Base-by-base conservation (phyloP, 2,329 filamentous ascomycete species). In the Monosporascus sp. region DNA sequence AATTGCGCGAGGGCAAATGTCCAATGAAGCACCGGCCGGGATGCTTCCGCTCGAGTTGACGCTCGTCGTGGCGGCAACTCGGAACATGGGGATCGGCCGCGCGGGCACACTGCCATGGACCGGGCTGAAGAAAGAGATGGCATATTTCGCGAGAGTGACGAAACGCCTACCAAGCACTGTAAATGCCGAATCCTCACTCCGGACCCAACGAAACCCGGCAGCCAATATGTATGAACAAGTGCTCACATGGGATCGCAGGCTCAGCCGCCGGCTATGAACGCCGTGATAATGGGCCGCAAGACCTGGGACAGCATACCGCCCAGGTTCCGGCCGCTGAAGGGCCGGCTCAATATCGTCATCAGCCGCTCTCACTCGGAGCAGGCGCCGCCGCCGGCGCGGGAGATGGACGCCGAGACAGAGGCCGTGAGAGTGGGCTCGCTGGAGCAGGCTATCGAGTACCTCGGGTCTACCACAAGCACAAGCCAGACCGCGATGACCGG, bases 271-370 rank as follows among this genome's bases (percentile, higher is more conserved):
- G 61, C 73, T 43, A 54, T 74, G 60, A 93, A 92, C 70, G 88
- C 89, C 18, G 89, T 97, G 50, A 87, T 99, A 62, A 99, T 99
- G 94, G 94, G 94, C 55, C 88, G 94, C 66, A 97, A 95, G 72
- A 99, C 94, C 0, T 99, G 93, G 87, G 91, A 96, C 50, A 91
- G 86, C 59, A 93, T 99, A 55, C 93, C 94, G 2, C 67, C 77
- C 7, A 80, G 78, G 50, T 91, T 94, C 68, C 81, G 91, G 2
- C 94, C 94, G 18, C 78, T 99, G 37, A 86, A 84, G 56, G 87
- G 85, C 57, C 79, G 94, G 9, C 76, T 91, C 49, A 97, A 96
- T 70, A 82, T 97, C 41, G 82, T 97, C 59, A 77, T 99, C 60
- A 88, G 85, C 56, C 78, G 86, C 47, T 75, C 76, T 15, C 70